A percentile compares a stretch with the other conserved stretches of the same genome.
Conservation (phyloP, 2,329 filamentous ascomycete species). For the Incumbomyces delicatus region DNA sequence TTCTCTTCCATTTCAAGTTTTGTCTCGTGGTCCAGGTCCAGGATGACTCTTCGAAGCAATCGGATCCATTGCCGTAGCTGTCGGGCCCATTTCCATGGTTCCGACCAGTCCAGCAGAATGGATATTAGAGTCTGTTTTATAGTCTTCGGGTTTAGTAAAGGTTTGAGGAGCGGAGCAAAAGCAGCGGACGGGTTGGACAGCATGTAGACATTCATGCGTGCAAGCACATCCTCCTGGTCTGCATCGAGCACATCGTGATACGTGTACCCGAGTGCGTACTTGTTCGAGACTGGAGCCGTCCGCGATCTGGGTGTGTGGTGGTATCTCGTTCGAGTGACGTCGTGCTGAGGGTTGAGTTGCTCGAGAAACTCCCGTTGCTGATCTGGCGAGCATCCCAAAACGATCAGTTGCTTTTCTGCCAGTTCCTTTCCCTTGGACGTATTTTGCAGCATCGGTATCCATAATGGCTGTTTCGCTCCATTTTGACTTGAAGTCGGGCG, state of each 20-base stretch:
- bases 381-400: constrained; percentile 77
- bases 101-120: constrained; percentile 88
- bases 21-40: constrained; percentile 63
- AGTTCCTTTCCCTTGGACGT: constrained; percentile 83
- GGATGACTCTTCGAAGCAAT: constrained; percentile 66
- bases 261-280: constrained; percentile 85
- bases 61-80: constrained; percentile 85
- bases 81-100: constrained; percentile 85
- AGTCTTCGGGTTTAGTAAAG: constrained; percentile 72
- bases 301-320: constrained; percentile 45
- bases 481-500: constrained; percentile 43
- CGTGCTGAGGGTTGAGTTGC: constrained; percentile 33
- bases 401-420: constrained; percentile 82
- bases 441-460: constrained; percentile 85
- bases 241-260: constrained; percentile 91
- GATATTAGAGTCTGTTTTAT: constrained; percentile 81
- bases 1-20: constrained; percentile 80
- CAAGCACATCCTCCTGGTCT: constrained; percentile 91
- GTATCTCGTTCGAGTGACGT: constrained; percentile 31
- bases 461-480: constrained; percentile 70
- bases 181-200: constrained; percentile 75
- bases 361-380: constrained; percentile 79
- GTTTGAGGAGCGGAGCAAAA: constrained; percentile 72
- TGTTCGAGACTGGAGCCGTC: constrained; percentile 74
- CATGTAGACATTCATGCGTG: constrained; percentile 79